Evolutionary conservation across 345 rosid genomes (phyloP).

Genomic region (Passiflora organensis): DNA sequence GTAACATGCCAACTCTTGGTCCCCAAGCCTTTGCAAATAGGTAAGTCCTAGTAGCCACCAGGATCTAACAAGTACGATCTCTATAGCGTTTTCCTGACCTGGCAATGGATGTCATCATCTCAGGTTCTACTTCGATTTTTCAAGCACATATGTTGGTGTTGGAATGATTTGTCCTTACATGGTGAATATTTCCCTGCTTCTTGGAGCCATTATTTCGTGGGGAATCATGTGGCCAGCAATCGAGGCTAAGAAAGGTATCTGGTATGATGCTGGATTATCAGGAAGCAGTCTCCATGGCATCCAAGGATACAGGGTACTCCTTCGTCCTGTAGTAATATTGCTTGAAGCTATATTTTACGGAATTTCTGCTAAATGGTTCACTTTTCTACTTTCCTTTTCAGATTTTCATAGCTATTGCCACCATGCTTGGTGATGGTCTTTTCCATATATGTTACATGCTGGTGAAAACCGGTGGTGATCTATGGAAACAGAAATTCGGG

Average conservation of each 20-base stretch:
- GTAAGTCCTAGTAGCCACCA: too few relatives aligned
- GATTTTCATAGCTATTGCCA: constrained; percentile 80
- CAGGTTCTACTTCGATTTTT: constrained; percentile 89
- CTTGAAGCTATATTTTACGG: too few relatives aligned
- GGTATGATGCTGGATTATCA: constrained; percentile 50
- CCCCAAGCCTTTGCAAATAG: constrained; percentile 48
- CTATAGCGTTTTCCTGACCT: background rate
- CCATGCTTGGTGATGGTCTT: constrained; percentile 87
- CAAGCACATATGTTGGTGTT: constrained; percentile 82
- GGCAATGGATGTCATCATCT: background rate
- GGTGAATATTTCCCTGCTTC: constrained; percentile 67
- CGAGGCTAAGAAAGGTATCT: constrained; percentile 54
- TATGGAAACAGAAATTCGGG: constrained; percentile 14
- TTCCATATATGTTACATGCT: constrained; percentile 61
- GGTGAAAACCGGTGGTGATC: constrained; percentile 36
- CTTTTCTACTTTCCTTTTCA: background rate
- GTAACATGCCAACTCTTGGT: constrained; percentile 73
- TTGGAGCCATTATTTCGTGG: constrained; percentile 84
- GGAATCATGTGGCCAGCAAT: constrained; percentile 83
- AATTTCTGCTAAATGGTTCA: background rate
- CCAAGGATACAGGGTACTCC: constrained; percentile 65
- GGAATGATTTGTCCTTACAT: constrained; percentile 93
- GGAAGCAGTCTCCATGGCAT: constrained; percentile 64
- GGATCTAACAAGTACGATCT: too few relatives aligned
- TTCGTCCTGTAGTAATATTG: too few relatives aligned